Percentiles rank a stretch among this genome's conserved stretches.
These are phyloP conservation scores for Sarocladiaceae sp. DNA, from an alignment of 2,329 filamentous ascomycete species.

Conservation along the genomic window DNA sequence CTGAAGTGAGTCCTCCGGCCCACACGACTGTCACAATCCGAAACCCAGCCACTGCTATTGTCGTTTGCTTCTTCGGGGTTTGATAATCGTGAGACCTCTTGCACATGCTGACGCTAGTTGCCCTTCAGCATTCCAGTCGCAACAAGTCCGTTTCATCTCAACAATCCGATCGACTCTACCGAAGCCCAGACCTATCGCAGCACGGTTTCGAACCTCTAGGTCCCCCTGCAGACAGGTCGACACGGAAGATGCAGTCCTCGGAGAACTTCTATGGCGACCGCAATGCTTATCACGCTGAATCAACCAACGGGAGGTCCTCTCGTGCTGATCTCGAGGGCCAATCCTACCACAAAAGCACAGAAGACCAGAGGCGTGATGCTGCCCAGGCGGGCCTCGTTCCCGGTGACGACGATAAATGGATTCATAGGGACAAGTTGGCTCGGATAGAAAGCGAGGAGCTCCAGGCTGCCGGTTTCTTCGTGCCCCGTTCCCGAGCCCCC, in stretches of 20 bases:
- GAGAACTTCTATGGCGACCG: conserved; percentile 24
- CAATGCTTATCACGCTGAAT: conserved; percentile 5
- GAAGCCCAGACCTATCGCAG: conserved; percentile 14
- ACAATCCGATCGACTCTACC: conserved; percentile 11
- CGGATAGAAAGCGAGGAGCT: conserved; percentile 76
- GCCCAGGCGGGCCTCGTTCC: conserved; percentile 20
- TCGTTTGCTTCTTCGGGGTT: background rate
- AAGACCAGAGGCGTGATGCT: conserved; percentile 21
- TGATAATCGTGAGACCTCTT: background rate
- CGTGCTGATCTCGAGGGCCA: conserved; percentile 10
- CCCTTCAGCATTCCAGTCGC: background rate
- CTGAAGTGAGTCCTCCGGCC: background rate
- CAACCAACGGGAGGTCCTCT: conserved; percentile 10
- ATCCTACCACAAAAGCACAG: conserved; percentile 16
- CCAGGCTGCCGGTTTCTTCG: conserved; percentile 66
- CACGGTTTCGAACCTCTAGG: conserved; percentile 20
- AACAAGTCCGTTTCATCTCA: conserved; percentile 1
- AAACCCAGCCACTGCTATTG: background rate
- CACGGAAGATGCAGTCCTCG: conserved; percentile 28
- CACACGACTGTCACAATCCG: background rate
- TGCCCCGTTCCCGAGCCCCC: conserved; percentile 48
- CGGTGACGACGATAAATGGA: conserved; percentile 66
- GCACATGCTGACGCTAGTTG: background rate
- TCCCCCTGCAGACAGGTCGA: conserved; percentile 2
- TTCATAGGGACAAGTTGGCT: conserved; percentile 77